Percentiles rank a stretch among this genome's conserved stretches.
Conservation (phyloP, 2,329 filamentous ascomycete species). For the Penicillium sp. region DNA sequence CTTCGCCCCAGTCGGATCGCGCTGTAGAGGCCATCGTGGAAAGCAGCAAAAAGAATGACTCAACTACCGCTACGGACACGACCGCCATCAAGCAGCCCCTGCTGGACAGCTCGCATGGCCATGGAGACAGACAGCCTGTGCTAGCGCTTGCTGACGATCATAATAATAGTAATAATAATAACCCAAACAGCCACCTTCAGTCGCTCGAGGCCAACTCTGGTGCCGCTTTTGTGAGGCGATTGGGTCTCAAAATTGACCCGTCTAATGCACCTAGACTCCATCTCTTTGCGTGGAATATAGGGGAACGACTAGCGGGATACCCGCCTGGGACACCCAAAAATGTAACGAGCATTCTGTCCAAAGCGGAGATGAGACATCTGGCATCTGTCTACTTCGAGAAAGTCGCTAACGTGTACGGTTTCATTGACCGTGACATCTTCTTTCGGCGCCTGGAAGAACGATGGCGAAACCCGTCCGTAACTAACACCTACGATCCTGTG, state of each 20-base stretch:
- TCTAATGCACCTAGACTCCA: slow-evolving; percentile 51
- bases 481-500: slow-evolving; percentile 44
- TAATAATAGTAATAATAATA: slow-evolving; percentile 4
- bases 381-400: slow-evolving; percentile 51
- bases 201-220: slow-evolving; percentile 57
- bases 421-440: slow-evolving; percentile 33
- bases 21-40: not conserved
- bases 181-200: slow-evolving; percentile 23
- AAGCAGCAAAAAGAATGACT: not conserved
- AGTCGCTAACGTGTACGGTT: slow-evolving; percentile 52
- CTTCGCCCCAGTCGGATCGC: not conserved
- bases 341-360: slow-evolving; percentile 47
- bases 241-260: slow-evolving; percentile 53
- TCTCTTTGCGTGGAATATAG: slow-evolving; percentile 56
- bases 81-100: not conserved
- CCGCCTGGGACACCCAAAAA: slow-evolving; percentile 19
- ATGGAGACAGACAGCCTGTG: slow-evolving; percentile 27
- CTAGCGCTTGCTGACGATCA: slow-evolving; percentile 10
- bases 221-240: slow-evolving; percentile 52
- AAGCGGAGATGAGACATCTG: slow-evolving; percentile 46
- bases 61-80: not conserved
- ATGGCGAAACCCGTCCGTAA: slow-evolving; percentile 22
- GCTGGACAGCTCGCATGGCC: not conserved
- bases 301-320: slow-evolving; percentile 17
- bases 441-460: slow-evolving; percentile 28